These are phyloP conservation scores for Sisymbrium altissimum DNA, from an alignment of 345 rosid genomes.

Conservation along the genomic window DNA sequence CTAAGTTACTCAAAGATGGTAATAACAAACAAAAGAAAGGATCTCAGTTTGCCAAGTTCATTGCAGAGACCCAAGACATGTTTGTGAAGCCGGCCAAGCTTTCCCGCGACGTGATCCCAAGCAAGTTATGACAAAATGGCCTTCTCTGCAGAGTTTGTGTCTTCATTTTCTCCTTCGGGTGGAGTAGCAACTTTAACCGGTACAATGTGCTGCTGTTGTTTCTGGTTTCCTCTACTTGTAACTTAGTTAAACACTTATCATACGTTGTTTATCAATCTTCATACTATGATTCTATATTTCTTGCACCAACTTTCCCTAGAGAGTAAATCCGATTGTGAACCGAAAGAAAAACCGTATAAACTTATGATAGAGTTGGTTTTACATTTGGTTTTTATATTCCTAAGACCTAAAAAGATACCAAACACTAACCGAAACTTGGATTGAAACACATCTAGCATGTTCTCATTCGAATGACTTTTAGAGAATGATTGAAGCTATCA, in stretches of 20 bases:
- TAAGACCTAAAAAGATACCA: not conserved
- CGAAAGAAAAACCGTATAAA: not conserved
- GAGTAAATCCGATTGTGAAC: not conserved
- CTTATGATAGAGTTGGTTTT: not conserved
- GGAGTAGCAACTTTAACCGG: not conserved
- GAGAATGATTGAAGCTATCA: not conserved
- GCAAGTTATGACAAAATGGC: slow-evolving; percentile 60
- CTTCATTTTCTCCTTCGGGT: not conserved
- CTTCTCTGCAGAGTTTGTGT: not conserved
- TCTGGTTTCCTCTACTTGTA: slow-evolving; percentile 3
- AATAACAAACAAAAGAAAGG: slow-evolving; percentile 54
- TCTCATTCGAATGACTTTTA: not conserved
- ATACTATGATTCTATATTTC: not conserved
- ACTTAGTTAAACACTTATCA: not conserved
- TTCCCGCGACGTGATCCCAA: slow-evolving; percentile 37
- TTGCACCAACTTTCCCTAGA: not conserved
- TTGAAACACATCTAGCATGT: not conserved
- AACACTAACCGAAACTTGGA: not conserved
- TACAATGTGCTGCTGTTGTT: not conserved
- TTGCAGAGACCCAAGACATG: slow-evolving; percentile 50
- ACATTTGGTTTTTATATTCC: not conserved
- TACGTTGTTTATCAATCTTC: not conserved
- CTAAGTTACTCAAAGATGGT: slow-evolving; percentile 41
- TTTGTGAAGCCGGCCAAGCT: slow-evolving; percentile 38
- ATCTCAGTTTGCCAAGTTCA: slow-evolving; percentile 78